phyloP scores from a whole-genome alignment of 768 basidiomycete genomes.

The Strobilomyces dryophilus region DNA sequence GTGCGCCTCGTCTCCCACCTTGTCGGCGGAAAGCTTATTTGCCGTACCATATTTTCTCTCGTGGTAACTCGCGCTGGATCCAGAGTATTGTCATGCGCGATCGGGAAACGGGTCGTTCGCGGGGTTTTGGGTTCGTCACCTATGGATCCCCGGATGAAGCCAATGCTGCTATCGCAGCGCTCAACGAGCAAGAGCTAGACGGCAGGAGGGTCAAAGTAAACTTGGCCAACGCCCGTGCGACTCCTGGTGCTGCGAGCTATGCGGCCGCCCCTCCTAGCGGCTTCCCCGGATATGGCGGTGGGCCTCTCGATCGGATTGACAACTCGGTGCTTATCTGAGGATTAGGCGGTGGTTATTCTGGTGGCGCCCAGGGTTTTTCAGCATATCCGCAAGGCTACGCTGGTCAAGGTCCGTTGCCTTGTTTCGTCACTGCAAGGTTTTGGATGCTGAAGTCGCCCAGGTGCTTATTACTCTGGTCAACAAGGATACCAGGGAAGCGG shows the following conservation, averaged over 20 bases:
- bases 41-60: constrained; percentile 1
- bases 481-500: constrained; percentile 21
- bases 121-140: constrained; percentile 97
- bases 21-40: constrained; percentile 20
- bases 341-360: constrained; percentile 27
- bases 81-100: constrained; percentile 98
- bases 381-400: constrained; percentile 26
- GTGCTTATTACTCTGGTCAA: constrained; percentile 14
- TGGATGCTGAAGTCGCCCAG: constrained; percentile 2
- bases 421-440: neutral
- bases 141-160: constrained; percentile 63
- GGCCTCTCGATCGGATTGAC: neutral
- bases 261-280: constrained; percentile 33
- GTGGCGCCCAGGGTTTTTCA: constrained; percentile 26
- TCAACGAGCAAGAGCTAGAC: constrained; percentile 93
- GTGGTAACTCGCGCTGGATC: constrained; percentile 33
- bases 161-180: constrained; percentile 61
- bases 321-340: constrained; percentile 13
- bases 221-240: constrained; percentile 66
- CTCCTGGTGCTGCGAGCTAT: constrained; percentile 43
- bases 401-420: constrained; percentile 9
- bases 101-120: constrained; percentile 94
- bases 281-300: constrained; percentile 29
- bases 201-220: constrained; percentile 90
- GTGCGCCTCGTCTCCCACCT: constrained; percentile 59